phyloP scores from a whole-genome alignment of 1,284 basidiomycete species.

The Apiotrichum mycotoxinovorans region DNA sequence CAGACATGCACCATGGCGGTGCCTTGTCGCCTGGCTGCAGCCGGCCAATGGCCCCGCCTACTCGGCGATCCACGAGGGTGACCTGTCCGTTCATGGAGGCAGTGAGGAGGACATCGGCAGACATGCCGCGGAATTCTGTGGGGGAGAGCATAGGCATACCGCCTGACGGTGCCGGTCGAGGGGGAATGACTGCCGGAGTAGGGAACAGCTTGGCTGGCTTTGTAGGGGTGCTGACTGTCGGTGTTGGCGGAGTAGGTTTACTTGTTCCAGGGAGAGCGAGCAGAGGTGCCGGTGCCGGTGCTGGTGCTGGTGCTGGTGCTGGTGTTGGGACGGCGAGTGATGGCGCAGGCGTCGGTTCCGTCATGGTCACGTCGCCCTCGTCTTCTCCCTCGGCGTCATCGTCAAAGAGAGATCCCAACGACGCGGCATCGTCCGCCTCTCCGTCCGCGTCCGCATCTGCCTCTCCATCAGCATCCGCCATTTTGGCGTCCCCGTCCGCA shows the following conservation, averaged over 20 bases:
- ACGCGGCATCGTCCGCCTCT: conserved; percentile 19
- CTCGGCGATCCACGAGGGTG: conserved; percentile 76
- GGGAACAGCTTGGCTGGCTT: neutral
- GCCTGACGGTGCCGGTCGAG: conserved; percentile 3
- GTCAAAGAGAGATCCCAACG: conserved; percentile 41
- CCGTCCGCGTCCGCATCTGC: conserved; percentile 5
- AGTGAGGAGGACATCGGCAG: conserved; percentile 80
- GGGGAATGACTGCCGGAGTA: conserved; percentile 14
- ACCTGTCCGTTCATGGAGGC: conserved; percentile 89
- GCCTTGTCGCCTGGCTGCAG: conserved; percentile 76
- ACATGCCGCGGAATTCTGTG: conserved; percentile 62
- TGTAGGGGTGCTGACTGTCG: neutral
- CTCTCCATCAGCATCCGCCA: conserved; percentile 16
- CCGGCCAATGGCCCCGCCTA: conserved; percentile 65
- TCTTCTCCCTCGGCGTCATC: conserved; percentile 41
- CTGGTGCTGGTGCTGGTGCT: conserved; percentile 13
- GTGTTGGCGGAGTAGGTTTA: conserved; percentile 5
- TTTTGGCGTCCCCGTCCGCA: conserved; percentile 7
- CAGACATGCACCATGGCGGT: conserved; percentile 93
- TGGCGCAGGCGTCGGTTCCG: conserved; percentile 11
- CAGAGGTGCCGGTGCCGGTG: conserved; percentile 18
- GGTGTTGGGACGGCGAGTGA: conserved; percentile 2
- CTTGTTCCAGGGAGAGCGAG: conserved; percentile 13
- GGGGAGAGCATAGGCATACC: conserved; percentile 56
- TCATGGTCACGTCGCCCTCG: conserved; percentile 12